phyloP scores from a whole-genome alignment of 257 asterid genomes.

The Solanum clarkiae region DNA sequence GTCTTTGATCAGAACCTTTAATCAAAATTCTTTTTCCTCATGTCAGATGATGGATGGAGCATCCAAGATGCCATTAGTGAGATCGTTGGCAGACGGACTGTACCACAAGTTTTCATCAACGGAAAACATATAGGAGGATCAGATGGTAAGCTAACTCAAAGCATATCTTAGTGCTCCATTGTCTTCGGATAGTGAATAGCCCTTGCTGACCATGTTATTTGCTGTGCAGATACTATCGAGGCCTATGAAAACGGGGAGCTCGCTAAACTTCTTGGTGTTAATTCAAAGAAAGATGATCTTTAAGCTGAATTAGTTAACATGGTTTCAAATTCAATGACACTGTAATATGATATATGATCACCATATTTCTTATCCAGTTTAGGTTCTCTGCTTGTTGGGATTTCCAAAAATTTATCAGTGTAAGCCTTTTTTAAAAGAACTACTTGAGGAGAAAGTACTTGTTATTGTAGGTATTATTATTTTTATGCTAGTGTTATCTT shows the following conservation, averaged over 20 bases:
- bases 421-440: background rate
- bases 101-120: slow-evolving; percentile 81
- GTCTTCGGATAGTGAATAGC: background rate
- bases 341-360: background rate
- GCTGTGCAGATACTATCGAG: slow-evolving; percentile 56
- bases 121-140: slow-evolving; percentile 97
- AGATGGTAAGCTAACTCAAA: slow-evolving; percentile 48
- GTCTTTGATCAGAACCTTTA: background rate
- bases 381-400: background rate
- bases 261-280: slow-evolving; percentile 43
- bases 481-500: background rate
- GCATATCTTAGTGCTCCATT: background rate
- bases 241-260: slow-evolving; percentile 73
- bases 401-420: background rate
- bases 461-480: background rate
- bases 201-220: background rate
- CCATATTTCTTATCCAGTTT: background rate
- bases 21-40: background rate
- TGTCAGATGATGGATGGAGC: slow-evolving; percentile 56
- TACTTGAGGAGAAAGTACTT: background rate
- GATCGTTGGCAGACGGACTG: slow-evolving; percentile 65
- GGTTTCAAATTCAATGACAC: slow-evolving; percentile 12
- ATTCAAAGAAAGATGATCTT: slow-evolving; percentile 44
- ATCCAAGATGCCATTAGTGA: slow-evolving; percentile 74
- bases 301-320: slow-evolving; percentile 18